A percentile compares a stretch with the other conserved stretches of the same genome.
These are phyloP conservation scores for Pachyrhizus erosus DNA, from an alignment of 306 rosid species.

Conservation along the genomic window DNA sequence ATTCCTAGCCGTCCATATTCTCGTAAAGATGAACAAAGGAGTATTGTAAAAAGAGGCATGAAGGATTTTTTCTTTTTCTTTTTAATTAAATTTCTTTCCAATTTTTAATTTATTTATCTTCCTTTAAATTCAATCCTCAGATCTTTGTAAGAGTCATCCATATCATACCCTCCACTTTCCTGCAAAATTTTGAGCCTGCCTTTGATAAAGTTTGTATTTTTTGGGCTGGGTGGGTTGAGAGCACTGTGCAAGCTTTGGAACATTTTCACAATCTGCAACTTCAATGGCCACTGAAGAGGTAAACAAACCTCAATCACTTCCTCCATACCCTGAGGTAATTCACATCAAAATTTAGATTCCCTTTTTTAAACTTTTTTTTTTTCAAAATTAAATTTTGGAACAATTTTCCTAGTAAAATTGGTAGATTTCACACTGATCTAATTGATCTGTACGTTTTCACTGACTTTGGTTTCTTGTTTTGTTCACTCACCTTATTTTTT, in stretches of 20 bases:
- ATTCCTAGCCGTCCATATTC: conserved; percentile 61
- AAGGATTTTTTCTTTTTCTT: conserved; percentile 1
- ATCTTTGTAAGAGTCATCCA: conserved; percentile 45
- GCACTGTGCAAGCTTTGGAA: conserved; percentile 16
- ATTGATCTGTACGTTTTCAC: conserved; percentile 5
- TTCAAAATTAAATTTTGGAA: not conserved
- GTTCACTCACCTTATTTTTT: not conserved
- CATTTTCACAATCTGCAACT: conserved; percentile 41
- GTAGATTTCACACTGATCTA: not conserved
- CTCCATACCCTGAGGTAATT: conserved; percentile 86
- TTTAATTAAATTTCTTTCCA: conserved; percentile 8
- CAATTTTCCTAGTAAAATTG: not conserved
- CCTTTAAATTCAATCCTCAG: conserved; percentile 60
- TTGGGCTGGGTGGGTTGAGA: not conserved
- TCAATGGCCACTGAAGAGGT: conserved; percentile 82
- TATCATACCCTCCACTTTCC: conserved; percentile 40
- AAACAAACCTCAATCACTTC: conserved; percentile 68
- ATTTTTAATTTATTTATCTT: conserved; percentile 42
- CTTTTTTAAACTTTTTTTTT: not conserved
- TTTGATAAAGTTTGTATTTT: conserved; percentile 12
- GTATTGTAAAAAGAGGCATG: conserved; percentile 36
- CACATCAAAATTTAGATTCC: not conserved
- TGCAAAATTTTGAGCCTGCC: conserved; percentile 6
- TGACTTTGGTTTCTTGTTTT: not conserved
- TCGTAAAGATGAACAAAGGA: conserved; percentile 34